phyloP scores from a whole-genome alignment of 2,329 filamentous ascomycete genomes.

The Ceratocystis smalleyi region DNA sequence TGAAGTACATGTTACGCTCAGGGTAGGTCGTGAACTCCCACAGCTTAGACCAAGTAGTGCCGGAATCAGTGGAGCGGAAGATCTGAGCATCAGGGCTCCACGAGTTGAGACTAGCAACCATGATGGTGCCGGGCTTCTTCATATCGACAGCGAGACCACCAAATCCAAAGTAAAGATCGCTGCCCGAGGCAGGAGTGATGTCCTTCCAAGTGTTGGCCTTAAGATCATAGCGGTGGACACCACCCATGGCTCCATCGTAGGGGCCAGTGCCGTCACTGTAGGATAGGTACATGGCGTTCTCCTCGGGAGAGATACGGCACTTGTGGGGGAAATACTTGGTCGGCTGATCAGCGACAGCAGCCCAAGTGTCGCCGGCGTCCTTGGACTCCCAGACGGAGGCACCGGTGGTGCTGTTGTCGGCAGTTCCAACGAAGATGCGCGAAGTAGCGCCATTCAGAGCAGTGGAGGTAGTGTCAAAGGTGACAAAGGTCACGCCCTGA shows the following conservation, averaged over 20 bases:
- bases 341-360: slow-evolving; percentile 35
- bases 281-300: slow-evolving; percentile 39
- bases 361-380: slow-evolving; percentile 39
- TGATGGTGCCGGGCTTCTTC: slow-evolving; percentile 38
- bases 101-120: slow-evolving; percentile 41
- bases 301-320: slow-evolving; percentile 32
- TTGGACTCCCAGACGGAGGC: slow-evolving; percentile 39
- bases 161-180: slow-evolving; percentile 37
- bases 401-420: slow-evolving; percentile 31
- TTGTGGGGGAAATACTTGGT: slow-evolving; percentile 39
- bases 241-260: slow-evolving; percentile 39
- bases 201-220: slow-evolving; percentile 34
- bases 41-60: slow-evolving; percentile 36
- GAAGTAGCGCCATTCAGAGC: slow-evolving; percentile 33
- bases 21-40: slow-evolving; percentile 38
- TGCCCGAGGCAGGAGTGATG: slow-evolving; percentile 38
- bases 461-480: slow-evolving; percentile 38
- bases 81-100: slow-evolving; percentile 45
- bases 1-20: slow-evolving; percentile 31
- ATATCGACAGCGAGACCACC: slow-evolving; percentile 40
- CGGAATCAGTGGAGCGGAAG: slow-evolving; percentile 40
- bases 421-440: slow-evolving; percentile 41
- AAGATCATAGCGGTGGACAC: slow-evolving; percentile 40
- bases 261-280: slow-evolving; percentile 41
- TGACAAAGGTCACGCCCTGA: slow-evolving; percentile 36